These are phyloP conservation scores for Chernovozyma sophiae-reginae DNA, from an alignment of 1,139 yeast species.

Conservation along the genomic window DNA sequence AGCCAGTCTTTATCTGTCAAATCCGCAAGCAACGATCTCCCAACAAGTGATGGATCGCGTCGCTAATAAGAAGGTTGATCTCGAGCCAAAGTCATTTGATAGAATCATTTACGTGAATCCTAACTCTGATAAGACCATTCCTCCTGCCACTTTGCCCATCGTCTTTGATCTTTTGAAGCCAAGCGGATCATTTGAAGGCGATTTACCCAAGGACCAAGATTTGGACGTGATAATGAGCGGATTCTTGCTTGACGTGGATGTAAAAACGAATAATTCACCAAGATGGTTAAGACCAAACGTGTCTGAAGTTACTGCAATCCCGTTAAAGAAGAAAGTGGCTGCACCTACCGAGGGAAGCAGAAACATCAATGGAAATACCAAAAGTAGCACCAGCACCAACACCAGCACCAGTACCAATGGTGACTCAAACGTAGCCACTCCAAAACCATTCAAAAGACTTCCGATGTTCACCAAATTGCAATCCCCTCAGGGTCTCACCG, in stretches of 20 bases:
- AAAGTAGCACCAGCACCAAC: too few species aligned
- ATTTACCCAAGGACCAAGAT: conserved; percentile 45
- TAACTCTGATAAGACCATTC: conserved; percentile 40
- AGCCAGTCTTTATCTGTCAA: conserved; percentile 12
- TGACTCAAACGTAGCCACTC: not conserved
- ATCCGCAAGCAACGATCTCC: conserved; percentile 28
- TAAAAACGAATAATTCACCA: conserved; percentile 20
- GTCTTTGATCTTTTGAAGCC: conserved; percentile 38
- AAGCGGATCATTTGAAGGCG: conserved; percentile 53
- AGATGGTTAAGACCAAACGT: not conserved
- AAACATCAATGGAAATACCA: too few species aligned
- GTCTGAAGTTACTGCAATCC: conserved; percentile 15
- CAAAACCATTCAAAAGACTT: conserved; percentile 7
- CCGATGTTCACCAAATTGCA: conserved; percentile 13
- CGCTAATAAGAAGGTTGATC: conserved; percentile 50
- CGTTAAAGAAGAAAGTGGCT: conserved; percentile 22
- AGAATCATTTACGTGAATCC: conserved; percentile 60
- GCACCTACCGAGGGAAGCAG: conserved; percentile 5
- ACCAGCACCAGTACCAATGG: too few species aligned
- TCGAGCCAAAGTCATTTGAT: conserved; percentile 42
- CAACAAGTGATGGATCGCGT: conserved; percentile 74
- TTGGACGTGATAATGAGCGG: conserved; percentile 64
- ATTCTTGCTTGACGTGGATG: conserved; percentile 26
- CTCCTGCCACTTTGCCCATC: conserved; percentile 37
- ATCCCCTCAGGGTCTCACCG: conserved; percentile 33